These are phyloP conservation scores for Artomyces pyxidatus DNA, from an alignment of 768 basidiomycete genomes.

Conservation along the genomic window DNA sequence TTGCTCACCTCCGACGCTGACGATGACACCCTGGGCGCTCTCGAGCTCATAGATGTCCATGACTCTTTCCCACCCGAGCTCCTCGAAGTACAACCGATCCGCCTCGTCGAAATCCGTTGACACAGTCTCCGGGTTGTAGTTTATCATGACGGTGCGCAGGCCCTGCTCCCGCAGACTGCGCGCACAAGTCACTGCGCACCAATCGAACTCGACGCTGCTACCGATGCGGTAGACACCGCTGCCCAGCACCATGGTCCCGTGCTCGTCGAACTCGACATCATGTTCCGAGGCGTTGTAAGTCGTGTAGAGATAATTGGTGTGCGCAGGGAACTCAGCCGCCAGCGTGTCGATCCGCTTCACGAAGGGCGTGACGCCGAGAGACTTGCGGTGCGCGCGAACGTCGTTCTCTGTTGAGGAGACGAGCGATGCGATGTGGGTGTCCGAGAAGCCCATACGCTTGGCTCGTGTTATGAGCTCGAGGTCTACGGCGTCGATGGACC, in stretches of 20 bases:
- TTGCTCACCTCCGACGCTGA: slow-evolving; percentile 88
- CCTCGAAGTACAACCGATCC: slow-evolving; percentile 98
- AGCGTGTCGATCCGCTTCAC: slow-evolving; percentile 99
- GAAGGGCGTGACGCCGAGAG: slow-evolving; percentile 84
- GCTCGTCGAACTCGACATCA: slow-evolving; percentile 91
- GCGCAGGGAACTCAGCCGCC: slow-evolving; percentile 96
- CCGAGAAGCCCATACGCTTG: slow-evolving; percentile 94
- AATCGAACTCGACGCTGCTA: slow-evolving; percentile 98
- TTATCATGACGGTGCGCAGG: slow-evolving; percentile 96
- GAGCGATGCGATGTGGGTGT: slow-evolving; percentile 83
- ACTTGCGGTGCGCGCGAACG: slow-evolving; percentile 83
- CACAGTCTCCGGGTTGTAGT: slow-evolving; percentile 99
- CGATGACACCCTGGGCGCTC: slow-evolving; percentile 85
- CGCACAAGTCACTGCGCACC: slow-evolving; percentile 99
- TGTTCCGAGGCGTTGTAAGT: slow-evolving; percentile 97
- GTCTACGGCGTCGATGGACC: slow-evolving; percentile 61
- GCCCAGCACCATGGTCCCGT: slow-evolving; percentile 99
- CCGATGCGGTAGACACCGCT: slow-evolving; percentile 98
- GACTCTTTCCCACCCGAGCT: slow-evolving; percentile 94
- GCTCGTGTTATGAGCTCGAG: slow-evolving; percentile 76
- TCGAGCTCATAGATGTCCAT: slow-evolving; percentile 99
- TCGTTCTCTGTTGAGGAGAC: slow-evolving; percentile 62
- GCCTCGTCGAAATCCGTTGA: slow-evolving; percentile 99
- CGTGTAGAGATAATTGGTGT: slow-evolving; percentile 99
- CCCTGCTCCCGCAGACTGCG: slow-evolving; percentile 88